Evolutionary conservation across 257 asterid species (phyloP), one percentile per base, ranked within the genome.

Genomic region (Penstemon barbatus): DNA sequence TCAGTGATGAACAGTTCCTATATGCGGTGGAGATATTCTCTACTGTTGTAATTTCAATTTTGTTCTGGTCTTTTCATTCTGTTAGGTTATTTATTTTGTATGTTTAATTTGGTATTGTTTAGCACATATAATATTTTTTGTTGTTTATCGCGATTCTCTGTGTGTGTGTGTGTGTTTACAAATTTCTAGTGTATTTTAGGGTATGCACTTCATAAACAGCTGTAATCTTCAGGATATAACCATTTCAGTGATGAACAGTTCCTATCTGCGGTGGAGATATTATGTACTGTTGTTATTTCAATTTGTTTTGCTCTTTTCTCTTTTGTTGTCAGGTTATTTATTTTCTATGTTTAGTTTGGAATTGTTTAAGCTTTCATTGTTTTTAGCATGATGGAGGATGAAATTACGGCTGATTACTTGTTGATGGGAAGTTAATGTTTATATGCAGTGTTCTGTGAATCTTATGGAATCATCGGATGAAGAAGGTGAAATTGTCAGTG

Each of bases 401-500:
- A 12, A 38, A 60, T 13, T 37, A 9, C 33, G 15, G 25, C 33
- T 62, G 3, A 13, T 18, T 61, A 13, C 18, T 18, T 37, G 50
- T 61, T 60, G 42, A 40, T 7, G 61, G 53, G 44, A 66, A 50
- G 33, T 43, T 59, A 33, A 10, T 36, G 19, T 36, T 19, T 68
- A 41, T 43, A 7, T 68, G 65, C 66, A 54, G 59, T 43, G 40
- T 43, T 73, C 38, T 61, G 46, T 12, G 37, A 19, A 10, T 57
- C 58, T 13, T 33, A 86, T 86, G 95, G 79, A 74, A 39, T 77
- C 80, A 10, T 87, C 89, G n/a, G 92, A 82, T 11, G 95, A 89
- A 71, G 96, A 87, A 65, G 92, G 92, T 65, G 96, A 89, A 71
- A 79, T 87, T 55, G 67, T 70, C 7, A 72, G 80, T n/a, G 80